Evolutionary conservation across 208 protist species (phyloP), one percentile per base, ranked within the genome.

Genomic region (Leishmania aethiopica): DNA sequence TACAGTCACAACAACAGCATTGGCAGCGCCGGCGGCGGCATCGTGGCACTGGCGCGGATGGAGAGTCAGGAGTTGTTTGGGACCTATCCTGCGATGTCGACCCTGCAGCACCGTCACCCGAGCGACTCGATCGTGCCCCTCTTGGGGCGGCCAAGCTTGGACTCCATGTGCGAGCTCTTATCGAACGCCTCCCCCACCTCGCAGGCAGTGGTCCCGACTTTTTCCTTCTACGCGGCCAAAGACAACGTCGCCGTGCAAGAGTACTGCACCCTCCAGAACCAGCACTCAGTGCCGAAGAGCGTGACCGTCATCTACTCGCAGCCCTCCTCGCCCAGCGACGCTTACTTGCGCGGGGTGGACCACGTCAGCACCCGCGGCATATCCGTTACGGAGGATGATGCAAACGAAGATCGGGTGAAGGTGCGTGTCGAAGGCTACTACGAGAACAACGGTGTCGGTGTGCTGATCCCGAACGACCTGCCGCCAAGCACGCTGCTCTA

Each of bases 361-460:
- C 71, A 69, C 62, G 47, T 55, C 32, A 85, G 82, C 77, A 32
- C 62, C 28, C 62, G 28, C 28, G 77, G 59, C 62, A n/a, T 85
- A 59, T 83, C 83, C 25, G 69, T 19, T n/a, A 84, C 47, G 28
- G 86, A 80, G 35, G 80, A 76, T 37, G 83, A 80, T 40, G 88
- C 90, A 4, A 94, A 93, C 67, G 79, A 89, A 40, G 91, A 93
- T 19, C 88, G 89, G 5, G 88, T 87, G 40, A 89, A 97, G 82
- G 91, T 97, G 74, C 91, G 86, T 8, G 94, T 97, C 32, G 91
- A 94, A 80, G 94, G 94, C 64, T 97, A 91, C 88, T 96, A 90
- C 77, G 85, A 93, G 10, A 78, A 84, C 47, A 79, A 74, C 71
- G 80, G 86, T 57, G 70, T 88, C 35, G 85, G 85, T 49, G 84